phyloP scores from a whole-genome alignment of 2,329 filamentous ascomycete genomes.

The Nothophaeocryptopus gaeumannii region DNA sequence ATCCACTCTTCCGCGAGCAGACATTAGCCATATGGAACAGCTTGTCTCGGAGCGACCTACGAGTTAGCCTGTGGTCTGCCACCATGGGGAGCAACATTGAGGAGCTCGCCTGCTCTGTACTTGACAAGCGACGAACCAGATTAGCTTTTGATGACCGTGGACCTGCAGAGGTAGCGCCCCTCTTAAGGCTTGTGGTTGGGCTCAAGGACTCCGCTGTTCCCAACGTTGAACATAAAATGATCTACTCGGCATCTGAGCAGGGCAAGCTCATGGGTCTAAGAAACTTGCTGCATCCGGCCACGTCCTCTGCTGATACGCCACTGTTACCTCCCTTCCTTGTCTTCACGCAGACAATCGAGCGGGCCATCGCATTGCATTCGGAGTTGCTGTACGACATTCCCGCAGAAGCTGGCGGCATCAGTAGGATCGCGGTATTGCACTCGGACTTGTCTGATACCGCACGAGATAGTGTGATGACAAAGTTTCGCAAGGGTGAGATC shows the following conservation, averaged over 20 bases:
- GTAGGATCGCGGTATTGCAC: conserved; percentile 85
- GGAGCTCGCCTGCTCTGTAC: conserved; percentile 66
- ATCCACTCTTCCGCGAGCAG: conserved; percentile 85
- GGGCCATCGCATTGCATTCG: conserved; percentile 80
- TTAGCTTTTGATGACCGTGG: conserved; percentile 18
- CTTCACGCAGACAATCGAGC: conserved; percentile 92
- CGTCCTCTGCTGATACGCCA: conserved; percentile 55
- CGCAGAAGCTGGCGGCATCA: conserved; percentile 75
- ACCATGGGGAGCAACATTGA: conserved; percentile 96
- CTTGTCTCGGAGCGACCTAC: conserved; percentile 67
- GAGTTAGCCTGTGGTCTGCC: conserved; percentile 86
- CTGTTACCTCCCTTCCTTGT: conserved; percentile 88
- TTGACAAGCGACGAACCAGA: conserved; percentile 50
- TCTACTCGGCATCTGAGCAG: conserved; percentile 87
- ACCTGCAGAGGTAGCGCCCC: conserved; percentile 37
- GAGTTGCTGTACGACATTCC: conserved; percentile 96
- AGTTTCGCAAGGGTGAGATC: conserved; percentile 85
- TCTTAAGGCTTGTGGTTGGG: conserved; percentile 88
- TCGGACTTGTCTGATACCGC: conserved; percentile 75
- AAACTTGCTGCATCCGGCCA: conserved; percentile 77
- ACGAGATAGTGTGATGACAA: conserved; percentile 78
- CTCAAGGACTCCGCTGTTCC: conserved; percentile 94
- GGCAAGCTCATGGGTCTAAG: conserved; percentile 90
- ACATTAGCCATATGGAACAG: conserved; percentile 80
- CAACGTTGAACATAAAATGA: conserved; percentile 82